These are phyloP conservation scores for Orychophragmus violaceus DNA, from an alignment of 345 rosid genomes.

Conservation along the genomic window DNA sequence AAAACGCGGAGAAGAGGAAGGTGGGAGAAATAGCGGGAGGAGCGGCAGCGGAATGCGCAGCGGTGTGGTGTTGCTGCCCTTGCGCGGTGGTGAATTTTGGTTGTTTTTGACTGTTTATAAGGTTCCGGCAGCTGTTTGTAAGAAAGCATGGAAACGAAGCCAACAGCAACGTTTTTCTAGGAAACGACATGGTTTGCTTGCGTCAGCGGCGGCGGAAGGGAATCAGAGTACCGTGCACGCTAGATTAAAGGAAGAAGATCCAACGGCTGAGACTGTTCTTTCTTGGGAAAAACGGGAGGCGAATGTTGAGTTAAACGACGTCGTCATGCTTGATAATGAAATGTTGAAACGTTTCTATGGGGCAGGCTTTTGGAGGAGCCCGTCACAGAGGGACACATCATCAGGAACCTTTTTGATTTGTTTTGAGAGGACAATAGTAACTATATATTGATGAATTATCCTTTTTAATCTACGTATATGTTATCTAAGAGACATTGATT, in stretches of 20 bases:
- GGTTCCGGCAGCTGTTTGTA: background rate
- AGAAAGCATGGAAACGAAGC: background rate
- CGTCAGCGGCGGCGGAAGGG: background rate
- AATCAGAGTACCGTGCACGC: background rate
- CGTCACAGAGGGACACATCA: background rate
- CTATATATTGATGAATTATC: too few relatives aligned
- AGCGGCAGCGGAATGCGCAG: background rate
- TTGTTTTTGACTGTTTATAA: background rate
- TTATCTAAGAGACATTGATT: too few relatives aligned
- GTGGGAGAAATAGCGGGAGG: background rate
- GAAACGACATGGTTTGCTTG: background rate
- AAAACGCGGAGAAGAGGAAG: background rate
- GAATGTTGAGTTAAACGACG: background rate
- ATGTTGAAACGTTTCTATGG: background rate
- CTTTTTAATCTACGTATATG: too few relatives aligned
- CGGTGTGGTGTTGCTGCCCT: background rate
- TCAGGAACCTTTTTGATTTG: too few relatives aligned
- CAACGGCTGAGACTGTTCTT: background rate
- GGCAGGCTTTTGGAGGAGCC: background rate
- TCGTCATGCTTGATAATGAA: background rate
- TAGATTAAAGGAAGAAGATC: background rate
- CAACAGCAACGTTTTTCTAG: background rate
- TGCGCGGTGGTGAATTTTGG: background rate
- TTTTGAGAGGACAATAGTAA: too few relatives aligned
- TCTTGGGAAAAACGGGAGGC: background rate